Evolutionary conservation across 768 basidiomycete species (phyloP), one percentile per base, ranked within the genome.

Genomic region (Mycena crocata): DNA sequence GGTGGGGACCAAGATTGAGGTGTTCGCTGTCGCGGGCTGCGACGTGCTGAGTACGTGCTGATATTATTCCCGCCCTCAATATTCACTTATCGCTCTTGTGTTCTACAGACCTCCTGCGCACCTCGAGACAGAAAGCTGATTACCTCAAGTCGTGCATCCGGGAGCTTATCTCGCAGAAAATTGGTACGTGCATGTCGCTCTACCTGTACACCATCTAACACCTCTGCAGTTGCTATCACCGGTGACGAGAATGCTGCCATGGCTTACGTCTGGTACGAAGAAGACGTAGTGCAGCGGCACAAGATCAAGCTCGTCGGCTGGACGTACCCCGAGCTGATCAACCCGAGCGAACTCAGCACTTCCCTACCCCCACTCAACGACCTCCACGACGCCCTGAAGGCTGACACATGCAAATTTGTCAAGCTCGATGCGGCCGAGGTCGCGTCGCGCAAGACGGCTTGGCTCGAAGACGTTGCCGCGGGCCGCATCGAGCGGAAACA

Each of bases 11-110:
- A 64, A 67, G 35, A 1, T 71, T 1, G 69, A 71, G 45, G 69
- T 62, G 2, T 71, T 71, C 30, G 62, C 69, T 9, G 54, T 71
- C 32, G 66, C 69, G 14, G 69, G 69, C 13, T 71, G 66, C 44
- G 42, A 63, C 31, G 35, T 54, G 26, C 39, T 40, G 10, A 64
- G 69, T 68, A 34, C 50, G 69, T 68, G 51, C n/a, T 24, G 15
- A 8, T 2, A 1, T 31, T 2, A 10, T 26, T 24, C 55, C 19
- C 24, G 5, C 17, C 21, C 17, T 5, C 24, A 21, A 24, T 49
- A 5, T 39, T 3, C 39, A 15, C 23, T 46, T 15, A 21, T 31
- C 42, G n/a, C 46, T 19, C 23, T 49, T 6, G 5, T 8, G 8
- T 4, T 31, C n/a, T n/a, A n/a, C n/a, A 63, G 62, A 56, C 9